Base-by-base conservation (phyloP, 345 rosid genomes). In the Gossypium turneri region DNA sequence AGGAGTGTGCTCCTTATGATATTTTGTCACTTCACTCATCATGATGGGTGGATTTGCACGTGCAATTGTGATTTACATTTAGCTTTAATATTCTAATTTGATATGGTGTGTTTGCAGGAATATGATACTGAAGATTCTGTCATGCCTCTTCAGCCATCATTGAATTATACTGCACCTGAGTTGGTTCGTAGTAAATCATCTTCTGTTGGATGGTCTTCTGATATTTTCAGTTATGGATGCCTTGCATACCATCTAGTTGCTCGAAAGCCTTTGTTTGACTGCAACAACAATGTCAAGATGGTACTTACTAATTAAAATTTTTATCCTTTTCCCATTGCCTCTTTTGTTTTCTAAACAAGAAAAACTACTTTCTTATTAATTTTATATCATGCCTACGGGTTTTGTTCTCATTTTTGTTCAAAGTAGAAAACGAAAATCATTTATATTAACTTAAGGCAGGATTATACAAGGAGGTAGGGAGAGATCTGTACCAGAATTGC, bases 201-300 rank as follows among this genome's bases (percentile, higher is more conserved):
- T 77, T 86, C 98, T 74, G 87, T 79, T 82, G 92, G 97, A 79
- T 83, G 80, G 73, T 83, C 87, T 34, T 91, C 98, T 15, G 99
- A 95, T 82, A 87, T 95, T 80, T 95, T 95, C 65, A 95, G 99
- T 83, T 89, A 93, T 83, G 99, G 94, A 78, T 95, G 99, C 73
- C 86, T 95, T 77, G 93, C 94, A 45, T 95, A 89, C 82, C 97
- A 90, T 81, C 82, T 95, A 88, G 88, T 95, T 82, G 85, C 97
- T 76, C 88, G 84, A 80, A 93, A 91, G 85, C 98, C 98, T 29
- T 87, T 95, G 85, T 79, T 95, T 71, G 90, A 95, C 80, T 93
- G 98, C 88, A 89, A 93, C 81, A 95, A 95, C 85, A 95, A 95
- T 81, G 94, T 95, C 79, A 95, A 93, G 82, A 95, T 95, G 99